Conservation (phyloP, 2,329 filamentous ascomycete genomes). For the Blastomyces parvus region DNA sequence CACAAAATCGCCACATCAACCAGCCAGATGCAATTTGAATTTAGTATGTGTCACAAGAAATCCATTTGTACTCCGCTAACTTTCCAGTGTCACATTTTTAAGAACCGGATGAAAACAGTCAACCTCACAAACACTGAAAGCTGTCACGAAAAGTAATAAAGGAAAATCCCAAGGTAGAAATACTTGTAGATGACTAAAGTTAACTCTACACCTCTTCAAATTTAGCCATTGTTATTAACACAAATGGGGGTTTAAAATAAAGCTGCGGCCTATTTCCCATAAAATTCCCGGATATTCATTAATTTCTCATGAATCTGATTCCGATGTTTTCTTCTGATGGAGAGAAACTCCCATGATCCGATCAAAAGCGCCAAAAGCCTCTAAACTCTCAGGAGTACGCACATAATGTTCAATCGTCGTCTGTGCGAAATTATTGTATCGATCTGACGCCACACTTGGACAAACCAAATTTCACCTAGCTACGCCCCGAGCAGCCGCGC, state of each 20-base stretch:
- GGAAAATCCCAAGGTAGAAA: not conserved
- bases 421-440: not conserved
- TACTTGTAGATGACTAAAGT: no score
- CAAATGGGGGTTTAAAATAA: not conserved
- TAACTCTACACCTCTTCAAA: no score
- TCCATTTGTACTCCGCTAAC: not conserved
- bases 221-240: not conserved
- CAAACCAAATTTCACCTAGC: not conserved
- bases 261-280: not conserved
- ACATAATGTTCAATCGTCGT: not conserved
- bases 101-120: not conserved
- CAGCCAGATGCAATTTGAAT: not conserved
- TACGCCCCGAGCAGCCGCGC: not conserved
- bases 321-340: not conserved
- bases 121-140: not conserved
- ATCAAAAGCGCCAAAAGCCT: not conserved
- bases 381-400: not conserved
- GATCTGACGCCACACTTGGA: not conserved
- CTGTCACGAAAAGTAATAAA: not conserved
- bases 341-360: not conserved
- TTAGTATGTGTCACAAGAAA: not conserved
- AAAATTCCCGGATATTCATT: not conserved
- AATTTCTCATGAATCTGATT: not conserved
- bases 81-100: not conserved
- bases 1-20: not conserved